A percentile compares a stretch with the other conserved stretches of the same genome.
Evolutionary conservation across 805 yeast species (phyloP).

Genomic region (Metschnikowia drakensbergensis): DNA sequence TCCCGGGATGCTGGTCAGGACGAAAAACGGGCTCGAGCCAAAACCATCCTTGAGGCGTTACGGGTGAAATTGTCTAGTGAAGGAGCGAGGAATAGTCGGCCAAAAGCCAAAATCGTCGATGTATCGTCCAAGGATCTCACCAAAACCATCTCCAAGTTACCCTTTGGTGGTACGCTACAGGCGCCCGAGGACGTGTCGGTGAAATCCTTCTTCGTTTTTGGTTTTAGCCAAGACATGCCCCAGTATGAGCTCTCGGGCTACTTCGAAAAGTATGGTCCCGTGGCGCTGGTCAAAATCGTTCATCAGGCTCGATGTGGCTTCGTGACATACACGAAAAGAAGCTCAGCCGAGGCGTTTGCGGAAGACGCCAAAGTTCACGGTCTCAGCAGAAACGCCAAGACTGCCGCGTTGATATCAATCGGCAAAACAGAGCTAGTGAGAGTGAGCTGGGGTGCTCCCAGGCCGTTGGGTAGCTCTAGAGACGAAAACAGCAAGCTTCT

Average conservation of each 20-base stretch:
- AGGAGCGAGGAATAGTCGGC: conserved; percentile 8
- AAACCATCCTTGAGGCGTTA: conserved; percentile 48
- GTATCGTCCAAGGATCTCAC: conserved; percentile 28
- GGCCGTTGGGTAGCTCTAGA: conserved; percentile 37
- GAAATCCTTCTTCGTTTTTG: conserved; percentile 71
- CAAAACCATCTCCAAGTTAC: conserved; percentile 56
- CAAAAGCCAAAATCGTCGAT: conserved; percentile 35
- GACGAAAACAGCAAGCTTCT: conserved; percentile 48
- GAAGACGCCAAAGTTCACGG: conserved; percentile 21
- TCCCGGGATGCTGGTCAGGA: conserved; percentile 9
- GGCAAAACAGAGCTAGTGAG: conserved; percentile 44
- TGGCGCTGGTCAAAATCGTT: conserved; percentile 48
- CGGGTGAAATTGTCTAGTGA: conserved; percentile 29
- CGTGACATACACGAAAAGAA: conserved; percentile 48
- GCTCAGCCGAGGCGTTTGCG: conserved; percentile 47
- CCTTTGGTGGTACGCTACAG: conserved; percentile 57
- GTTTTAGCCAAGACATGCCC: conserved; percentile 63
- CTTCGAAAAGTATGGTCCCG: conserved; percentile 44
- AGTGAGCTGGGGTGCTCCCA: conserved; percentile 52
- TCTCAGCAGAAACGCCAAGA: conserved; percentile 22
- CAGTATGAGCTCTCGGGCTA: conserved; percentile 55
- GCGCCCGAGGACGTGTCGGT: conserved; percentile 34
- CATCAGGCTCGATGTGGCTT: conserved; percentile 65
- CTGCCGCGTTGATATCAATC: conserved; percentile 33
- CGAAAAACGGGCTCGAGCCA: conserved; percentile 34